Evolutionary conservation across 2,329 filamentous ascomycete genomes (phyloP).

Genomic region (Fusarium camptoceras): DNA sequence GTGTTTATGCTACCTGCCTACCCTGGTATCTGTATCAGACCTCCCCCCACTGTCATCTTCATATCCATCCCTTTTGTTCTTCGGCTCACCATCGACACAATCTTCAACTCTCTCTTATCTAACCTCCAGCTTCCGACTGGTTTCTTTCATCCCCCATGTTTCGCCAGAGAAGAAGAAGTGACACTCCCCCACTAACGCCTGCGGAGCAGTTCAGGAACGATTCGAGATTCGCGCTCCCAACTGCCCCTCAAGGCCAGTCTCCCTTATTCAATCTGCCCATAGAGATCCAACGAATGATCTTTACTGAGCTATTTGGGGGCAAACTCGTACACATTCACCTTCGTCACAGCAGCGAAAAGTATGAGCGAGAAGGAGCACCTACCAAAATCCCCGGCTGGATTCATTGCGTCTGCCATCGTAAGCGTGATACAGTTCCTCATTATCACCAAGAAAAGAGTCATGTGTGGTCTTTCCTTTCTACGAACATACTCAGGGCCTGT

Average conservation of each 20-base stretch:
- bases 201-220: not conserved
- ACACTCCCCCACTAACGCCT: not conserved
- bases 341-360: not conserved
- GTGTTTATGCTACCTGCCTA: not conserved
- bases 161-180: not conserved
- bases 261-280: not conserved
- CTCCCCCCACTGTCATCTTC: not conserved
- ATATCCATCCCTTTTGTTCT: not conserved
- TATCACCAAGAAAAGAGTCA: constrained; percentile 1
- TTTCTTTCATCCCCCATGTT: not conserved
- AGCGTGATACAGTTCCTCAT: not conserved
- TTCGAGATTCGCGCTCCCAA: not conserved
- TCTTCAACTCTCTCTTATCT: not conserved
- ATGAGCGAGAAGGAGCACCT: not conserved
- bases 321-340: not conserved
- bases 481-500: constrained; percentile 12
- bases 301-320: not conserved
- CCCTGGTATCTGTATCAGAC: not conserved
- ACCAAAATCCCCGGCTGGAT: not conserved
- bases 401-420: constrained; percentile 1
- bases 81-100: not conserved
- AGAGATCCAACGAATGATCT: not conserved
- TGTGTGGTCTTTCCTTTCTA: constrained; percentile 1
- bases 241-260: not conserved
- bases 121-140: not conserved